Evolutionary conservation across 805 yeast species (phyloP), one percentile per base, ranked within the genome.

Genomic region (Metschnikowia cerradonensis): DNA sequence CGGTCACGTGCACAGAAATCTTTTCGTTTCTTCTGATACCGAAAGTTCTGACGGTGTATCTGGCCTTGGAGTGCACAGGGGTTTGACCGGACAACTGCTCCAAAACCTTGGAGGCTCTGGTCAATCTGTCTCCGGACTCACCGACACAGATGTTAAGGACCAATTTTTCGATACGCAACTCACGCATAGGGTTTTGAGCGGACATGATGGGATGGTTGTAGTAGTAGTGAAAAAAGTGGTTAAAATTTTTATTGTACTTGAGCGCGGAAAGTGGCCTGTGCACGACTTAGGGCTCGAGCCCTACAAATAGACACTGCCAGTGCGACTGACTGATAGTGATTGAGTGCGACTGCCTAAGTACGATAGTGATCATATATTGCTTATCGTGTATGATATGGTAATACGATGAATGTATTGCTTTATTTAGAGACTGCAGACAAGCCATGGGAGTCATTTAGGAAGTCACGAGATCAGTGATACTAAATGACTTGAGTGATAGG

Each of bases 11-110:
- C 67, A 91, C 97, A 64, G 99, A 90, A 73, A 94, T 94, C 86
- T 94, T 92, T 81, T 94, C 99, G 82, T 94, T 94, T 89, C 99
- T 90, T 86, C 99, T 91, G 86, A 94, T 94, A 86, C 97, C 96
- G 80, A 94, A 94, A 62, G 98, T 88, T 88, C 99, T 90, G 72
- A 94, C 97, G 65, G 99, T 94, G 90, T 94, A 94, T 84, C 99
- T 89, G 71, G 99, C 99, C 87, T 94, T 94, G 70, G 98, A 91
- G 79, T 89, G 97, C 69, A 94, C 99, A 77, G 99, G 99, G 71
- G 99, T 94, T 83, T 94, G 99, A 91, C 99, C 99, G 67, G 98
- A 92, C 71, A 94, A 88, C 84, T 94, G 99, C 83, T 94, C 99
- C 75, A 94, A 85, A 72, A 94, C 99, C 86, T 94, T 94, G 75